Conservation (phyloP, 495 filamentous ascomycete species). For the Parachaetomium inaequale region DNA sequence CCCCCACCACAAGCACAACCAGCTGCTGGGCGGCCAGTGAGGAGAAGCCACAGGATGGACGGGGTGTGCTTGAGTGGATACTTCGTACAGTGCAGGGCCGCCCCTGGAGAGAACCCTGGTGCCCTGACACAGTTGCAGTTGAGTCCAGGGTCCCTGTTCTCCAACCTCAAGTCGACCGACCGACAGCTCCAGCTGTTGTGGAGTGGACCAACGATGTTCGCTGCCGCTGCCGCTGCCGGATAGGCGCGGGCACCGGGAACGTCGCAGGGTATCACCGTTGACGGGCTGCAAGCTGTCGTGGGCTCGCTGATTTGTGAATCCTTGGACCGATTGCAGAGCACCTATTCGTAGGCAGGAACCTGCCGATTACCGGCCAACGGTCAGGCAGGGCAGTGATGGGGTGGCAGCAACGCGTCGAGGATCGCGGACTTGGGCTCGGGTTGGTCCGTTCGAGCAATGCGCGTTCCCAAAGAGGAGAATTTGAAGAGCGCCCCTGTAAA, state of each 20-base stretch:
- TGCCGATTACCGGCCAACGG: slow-evolving; percentile 5
- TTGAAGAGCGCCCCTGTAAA: too few relatives aligned
- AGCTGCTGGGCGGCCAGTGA: slow-evolving; percentile 23
- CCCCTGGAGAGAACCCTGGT: slow-evolving; percentile 12
- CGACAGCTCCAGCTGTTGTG: slow-evolving; percentile 6
- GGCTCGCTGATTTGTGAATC: slow-evolving; percentile 6
- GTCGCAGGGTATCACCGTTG: background rate
- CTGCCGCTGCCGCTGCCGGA: background rate
- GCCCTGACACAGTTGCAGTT: slow-evolving; percentile 2
- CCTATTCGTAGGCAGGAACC: background rate
- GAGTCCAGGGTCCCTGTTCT: slow-evolving; percentile 21
- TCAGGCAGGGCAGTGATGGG: slow-evolving; percentile 8
- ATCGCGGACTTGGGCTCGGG: background rate
- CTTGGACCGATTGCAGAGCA: slow-evolving; percentile 1
- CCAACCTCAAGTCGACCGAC: slow-evolving; percentile 18
- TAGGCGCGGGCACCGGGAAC: background rate
- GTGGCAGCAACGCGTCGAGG: slow-evolving; percentile 20
- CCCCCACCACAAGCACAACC: slow-evolving; percentile 15
- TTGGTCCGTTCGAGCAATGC: slow-evolving; percentile 8
- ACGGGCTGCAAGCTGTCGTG: slow-evolving; percentile 15
- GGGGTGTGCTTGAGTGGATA: slow-evolving; percentile 16
- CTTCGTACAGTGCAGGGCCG: slow-evolving; percentile 18
- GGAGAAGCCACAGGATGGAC: slow-evolving; percentile 19
- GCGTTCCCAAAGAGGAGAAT: background rate
- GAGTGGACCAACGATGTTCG: slow-evolving; percentile 1